Evolutionary conservation across 2,329 filamentous ascomycete genomes (phyloP).

Genomic region (Fusarium nelsonii): DNA sequence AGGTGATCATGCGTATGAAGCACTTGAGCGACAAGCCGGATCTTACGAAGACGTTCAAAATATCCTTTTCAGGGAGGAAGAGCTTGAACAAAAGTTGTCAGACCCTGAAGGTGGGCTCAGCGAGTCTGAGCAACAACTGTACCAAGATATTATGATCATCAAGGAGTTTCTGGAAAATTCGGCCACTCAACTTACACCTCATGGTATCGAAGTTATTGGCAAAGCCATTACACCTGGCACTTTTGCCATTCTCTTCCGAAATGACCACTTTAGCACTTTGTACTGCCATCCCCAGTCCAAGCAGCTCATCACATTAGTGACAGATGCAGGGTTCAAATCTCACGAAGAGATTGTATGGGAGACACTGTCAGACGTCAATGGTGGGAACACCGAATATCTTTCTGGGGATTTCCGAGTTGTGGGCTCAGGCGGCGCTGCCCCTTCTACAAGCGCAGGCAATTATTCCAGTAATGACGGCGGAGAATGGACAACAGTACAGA

Average conservation of each 20-base stretch:
- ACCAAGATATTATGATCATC: constrained; percentile 86
- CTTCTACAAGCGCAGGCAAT: constrained; percentile 32
- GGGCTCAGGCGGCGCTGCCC: constrained; percentile 61
- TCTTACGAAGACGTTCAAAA: constrained; percentile 95
- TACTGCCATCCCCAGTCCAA: constrained; percentile 86
- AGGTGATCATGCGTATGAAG: constrained; percentile 73
- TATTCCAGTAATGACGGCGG: constrained; percentile 46
- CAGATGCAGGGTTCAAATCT: constrained; percentile 88
- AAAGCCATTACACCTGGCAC: constrained; percentile 79
- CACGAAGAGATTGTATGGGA: constrained; percentile 98
- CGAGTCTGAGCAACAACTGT: constrained; percentile 79
- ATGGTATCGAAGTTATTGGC: constrained; percentile 81
- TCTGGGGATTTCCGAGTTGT: constrained; percentile 91
- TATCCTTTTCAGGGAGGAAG: constrained; percentile 88
- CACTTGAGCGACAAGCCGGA: constrained; percentile 79
- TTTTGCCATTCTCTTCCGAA: constrained; percentile 92
- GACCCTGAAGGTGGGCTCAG: constrained; percentile 64
- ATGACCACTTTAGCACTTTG: constrained; percentile 95
- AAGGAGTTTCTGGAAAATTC: constrained; percentile 84
- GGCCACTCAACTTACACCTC: constrained; percentile 87
- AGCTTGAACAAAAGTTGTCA: constrained; percentile 81
- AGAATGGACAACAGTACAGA: constrained; percentile 69
- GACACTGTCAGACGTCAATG: constrained; percentile 87
- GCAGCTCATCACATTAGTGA: constrained; percentile 85
- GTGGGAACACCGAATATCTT: constrained; percentile 84